Percentiles rank a stretch among this genome's conserved stretches.
These are phyloP conservation scores for Vigna angularis DNA, from an alignment of 306 rosid species.

Conservation along the genomic window DNA sequence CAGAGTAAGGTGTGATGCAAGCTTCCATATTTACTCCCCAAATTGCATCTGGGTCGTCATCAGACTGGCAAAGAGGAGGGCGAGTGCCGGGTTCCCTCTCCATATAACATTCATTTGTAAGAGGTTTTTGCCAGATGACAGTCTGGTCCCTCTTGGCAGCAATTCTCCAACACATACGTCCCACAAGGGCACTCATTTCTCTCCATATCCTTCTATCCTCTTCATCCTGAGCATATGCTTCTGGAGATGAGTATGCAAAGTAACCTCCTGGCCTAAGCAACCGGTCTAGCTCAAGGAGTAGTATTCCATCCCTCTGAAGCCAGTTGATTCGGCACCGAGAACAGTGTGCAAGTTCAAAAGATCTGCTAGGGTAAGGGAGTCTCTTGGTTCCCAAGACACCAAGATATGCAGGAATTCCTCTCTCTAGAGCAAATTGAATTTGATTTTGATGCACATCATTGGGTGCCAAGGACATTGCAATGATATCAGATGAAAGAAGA, in stretches of 20 bases:
- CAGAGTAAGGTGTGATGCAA: slow-evolving; percentile 52
- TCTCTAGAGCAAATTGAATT: slow-evolving; percentile 55
- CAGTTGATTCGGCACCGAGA: slow-evolving; percentile 54
- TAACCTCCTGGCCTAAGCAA: slow-evolving; percentile 56
- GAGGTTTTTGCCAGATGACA: slow-evolving; percentile 55
- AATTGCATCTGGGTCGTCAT: slow-evolving; percentile 50
- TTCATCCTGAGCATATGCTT: slow-evolving; percentile 58
- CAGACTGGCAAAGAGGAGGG: slow-evolving; percentile 55
- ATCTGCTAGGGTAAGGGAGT: slow-evolving; percentile 58
- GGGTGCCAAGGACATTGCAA: slow-evolving; percentile 59
- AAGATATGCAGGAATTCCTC: slow-evolving; percentile 58
- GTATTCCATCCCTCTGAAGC: slow-evolving; percentile 56
- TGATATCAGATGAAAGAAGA: slow-evolving; percentile 50
- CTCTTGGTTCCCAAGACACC: slow-evolving; percentile 58
- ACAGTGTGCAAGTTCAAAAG: slow-evolving; percentile 56
- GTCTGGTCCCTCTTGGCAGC: slow-evolving; percentile 53
- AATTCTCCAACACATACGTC: slow-evolving; percentile 52
- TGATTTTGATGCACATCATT: slow-evolving; percentile 58
- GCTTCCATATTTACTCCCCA: slow-evolving; percentile 57
- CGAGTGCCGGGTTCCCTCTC: slow-evolving; percentile 49
- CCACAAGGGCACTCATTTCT: slow-evolving; percentile 55
- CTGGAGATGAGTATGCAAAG: slow-evolving; percentile 56
- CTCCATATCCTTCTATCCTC: slow-evolving; percentile 55
- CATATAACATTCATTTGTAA: slow-evolving; percentile 54
- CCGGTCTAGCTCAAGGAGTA: slow-evolving; percentile 53